Percentiles rank a stretch among this genome's conserved stretches.
phyloP scores from a whole-genome alignment of 306 rosid species.

The Acacia acuminata region DNA sequence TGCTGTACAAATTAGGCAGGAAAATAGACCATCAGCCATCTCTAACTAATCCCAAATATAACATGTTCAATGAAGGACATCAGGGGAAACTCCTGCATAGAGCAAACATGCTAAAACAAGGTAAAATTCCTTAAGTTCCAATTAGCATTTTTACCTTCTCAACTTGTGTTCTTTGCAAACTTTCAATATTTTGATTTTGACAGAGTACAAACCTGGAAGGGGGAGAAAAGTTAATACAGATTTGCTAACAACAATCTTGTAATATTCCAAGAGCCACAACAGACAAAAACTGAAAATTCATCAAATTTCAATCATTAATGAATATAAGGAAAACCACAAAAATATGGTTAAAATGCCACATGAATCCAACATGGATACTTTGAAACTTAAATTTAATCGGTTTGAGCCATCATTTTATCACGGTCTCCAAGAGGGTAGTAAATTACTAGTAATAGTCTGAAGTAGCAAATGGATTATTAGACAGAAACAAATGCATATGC shows the following conservation, averaged over 20 bases:
- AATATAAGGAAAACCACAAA: not conserved
- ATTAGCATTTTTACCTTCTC: constrained; percentile 64
- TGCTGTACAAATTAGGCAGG: not conserved
- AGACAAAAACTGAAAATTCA: constrained; percentile 1
- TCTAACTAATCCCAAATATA: constrained; percentile 16
- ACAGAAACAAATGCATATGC: constrained; percentile 12
- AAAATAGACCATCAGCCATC: constrained; percentile 1
- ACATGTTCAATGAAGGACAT: constrained; percentile 10
- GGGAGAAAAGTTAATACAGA: constrained; percentile 23
- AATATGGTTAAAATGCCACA: not conserved
- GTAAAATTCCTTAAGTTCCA: constrained; percentile 20
- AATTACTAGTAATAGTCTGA: not conserved
- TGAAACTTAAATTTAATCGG: not conserved
- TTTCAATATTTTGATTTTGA: constrained; percentile 52
- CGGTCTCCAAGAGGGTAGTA: not conserved
- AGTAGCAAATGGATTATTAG: constrained; percentile 10
- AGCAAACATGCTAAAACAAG: constrained; percentile 4
- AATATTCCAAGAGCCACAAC: constrained; percentile 12
- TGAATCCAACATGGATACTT: constrained; percentile 7
- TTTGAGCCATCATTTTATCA: not conserved
- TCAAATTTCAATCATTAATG: not conserved
- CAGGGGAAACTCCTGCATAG: constrained; percentile 21
- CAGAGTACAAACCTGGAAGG: constrained; percentile 45
- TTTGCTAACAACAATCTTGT: not conserved
- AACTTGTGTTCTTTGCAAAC: constrained; percentile 51